Conservation (phyloP, 306 rosid species). For the Trifolium subterraneum region DNA sequence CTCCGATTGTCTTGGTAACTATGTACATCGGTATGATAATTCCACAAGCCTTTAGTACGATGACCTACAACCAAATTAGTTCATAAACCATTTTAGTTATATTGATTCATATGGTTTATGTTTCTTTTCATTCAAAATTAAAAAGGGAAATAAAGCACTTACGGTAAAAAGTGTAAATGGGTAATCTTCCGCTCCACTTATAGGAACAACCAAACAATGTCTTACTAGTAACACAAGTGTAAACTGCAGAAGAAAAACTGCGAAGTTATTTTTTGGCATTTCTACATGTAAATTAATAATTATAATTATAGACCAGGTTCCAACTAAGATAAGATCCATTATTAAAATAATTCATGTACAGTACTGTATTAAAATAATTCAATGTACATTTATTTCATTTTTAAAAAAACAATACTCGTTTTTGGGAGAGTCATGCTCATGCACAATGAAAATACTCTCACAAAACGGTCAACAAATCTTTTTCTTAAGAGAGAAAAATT, state of each 20-base stretch:
- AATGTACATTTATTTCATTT: not conserved
- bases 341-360: not conserved
- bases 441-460: not conserved
- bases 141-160: slow-evolving; percentile 34
- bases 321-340: not conserved
- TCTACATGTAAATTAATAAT: not conserved
- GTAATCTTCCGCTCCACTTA: slow-evolving; percentile 61
- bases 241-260: slow-evolving; percentile 58
- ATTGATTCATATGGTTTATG: not conserved
- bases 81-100: not conserved
- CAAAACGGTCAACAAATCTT: slow-evolving; percentile 7
- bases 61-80: slow-evolving; percentile 44
- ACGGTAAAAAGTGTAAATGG: slow-evolving; percentile 84
- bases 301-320: not conserved
- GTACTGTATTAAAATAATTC: not conserved
- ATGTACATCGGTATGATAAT: slow-evolving; percentile 84
- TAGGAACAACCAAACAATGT: slow-evolving; percentile 63
- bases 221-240: slow-evolving; percentile 72
- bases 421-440: not conserved
- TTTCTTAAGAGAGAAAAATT: not conserved
- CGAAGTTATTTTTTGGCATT: slow-evolving; percentile 27
- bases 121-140: not conserved
- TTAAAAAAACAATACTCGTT: not conserved
- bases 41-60: slow-evolving; percentile 70
- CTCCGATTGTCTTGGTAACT: slow-evolving; percentile 57